Percentiles rank a stretch among this genome's conserved stretches.
Conservation (phyloP, 176 grass and related monocot genomes). For the Otatea glauca region DNA sequence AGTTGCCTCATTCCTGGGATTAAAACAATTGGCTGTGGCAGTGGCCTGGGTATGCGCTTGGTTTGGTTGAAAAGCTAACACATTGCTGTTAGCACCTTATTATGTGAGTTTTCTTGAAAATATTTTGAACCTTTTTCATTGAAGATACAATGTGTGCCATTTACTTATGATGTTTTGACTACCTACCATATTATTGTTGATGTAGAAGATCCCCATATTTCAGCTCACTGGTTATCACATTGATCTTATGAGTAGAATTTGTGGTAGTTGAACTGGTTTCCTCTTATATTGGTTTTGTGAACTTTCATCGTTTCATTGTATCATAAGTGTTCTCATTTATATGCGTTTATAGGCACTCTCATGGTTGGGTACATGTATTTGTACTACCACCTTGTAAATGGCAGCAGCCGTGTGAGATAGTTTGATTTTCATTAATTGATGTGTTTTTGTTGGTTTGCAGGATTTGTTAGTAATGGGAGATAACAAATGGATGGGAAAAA, state of each 20-base stretch:
- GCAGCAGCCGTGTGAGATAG: not conserved
- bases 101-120: not conserved
- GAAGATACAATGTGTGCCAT: slow-evolving; percentile 4
- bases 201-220: not conserved
- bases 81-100: not conserved
- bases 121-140: not conserved
- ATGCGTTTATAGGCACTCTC: not conserved
- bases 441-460: slow-evolving; percentile 42
- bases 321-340: not conserved
- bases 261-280: not conserved
- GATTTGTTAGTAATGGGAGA: slow-evolving; percentile 67
- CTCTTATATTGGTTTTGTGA: slow-evolving; percentile 24
- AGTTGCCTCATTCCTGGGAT: slow-evolving; percentile 11
- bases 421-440: slow-evolving; percentile 29
- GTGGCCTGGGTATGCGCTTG: not conserved
- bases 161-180: slow-evolving; percentile 9
- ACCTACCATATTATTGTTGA: not conserved
- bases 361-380: slow-evolving; percentile 1
- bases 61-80: not conserved
- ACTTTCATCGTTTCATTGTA: not conserved
- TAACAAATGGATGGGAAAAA: slow-evolving; percentile 70
- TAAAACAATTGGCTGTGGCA: not conserved
- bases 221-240: slow-evolving; percentile 4
- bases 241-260: slow-evolving; percentile 13
- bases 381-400: not conserved